These are phyloP conservation scores for Scutellaria galericulata DNA, from an alignment of 257 asterid genomes.

Conservation along the genomic window DNA sequence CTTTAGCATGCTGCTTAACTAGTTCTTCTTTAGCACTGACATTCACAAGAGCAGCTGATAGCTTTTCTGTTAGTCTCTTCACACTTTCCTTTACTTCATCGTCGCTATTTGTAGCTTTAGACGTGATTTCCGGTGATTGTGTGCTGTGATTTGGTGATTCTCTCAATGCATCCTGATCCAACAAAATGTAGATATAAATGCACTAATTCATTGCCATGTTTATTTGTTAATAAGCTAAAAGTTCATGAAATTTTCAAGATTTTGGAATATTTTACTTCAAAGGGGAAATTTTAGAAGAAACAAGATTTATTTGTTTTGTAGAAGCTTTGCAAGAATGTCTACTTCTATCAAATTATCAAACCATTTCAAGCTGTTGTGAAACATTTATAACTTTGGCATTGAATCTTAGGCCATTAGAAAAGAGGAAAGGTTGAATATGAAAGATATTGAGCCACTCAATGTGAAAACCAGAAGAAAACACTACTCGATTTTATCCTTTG, in stretches of 20 bases:
- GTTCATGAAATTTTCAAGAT: neutral
- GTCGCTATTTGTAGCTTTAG: constrained; percentile 46
- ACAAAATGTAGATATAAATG: neutral
- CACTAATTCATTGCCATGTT: neutral
- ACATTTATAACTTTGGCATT: neutral
- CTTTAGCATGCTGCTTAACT: constrained; percentile 85
- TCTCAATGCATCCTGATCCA: constrained; percentile 56
- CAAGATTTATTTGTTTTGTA: neutral
- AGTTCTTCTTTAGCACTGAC: constrained; percentile 83
- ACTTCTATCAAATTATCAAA: constrained; percentile 2
- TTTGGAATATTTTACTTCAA: neutral
- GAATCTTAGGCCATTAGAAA: no score
- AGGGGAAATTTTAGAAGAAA: neutral
- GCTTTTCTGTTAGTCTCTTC: constrained; percentile 61
- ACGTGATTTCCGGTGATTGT: constrained; percentile 67
- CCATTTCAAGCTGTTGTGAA: neutral
- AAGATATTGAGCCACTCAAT: neutral
- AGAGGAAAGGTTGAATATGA: neutral
- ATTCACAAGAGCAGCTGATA: constrained; percentile 83
- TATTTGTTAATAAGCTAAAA: no score
- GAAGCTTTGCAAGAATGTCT: neutral
- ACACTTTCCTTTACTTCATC: constrained; percentile 58
- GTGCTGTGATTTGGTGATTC: constrained; percentile 51
- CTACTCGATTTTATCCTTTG: neutral
- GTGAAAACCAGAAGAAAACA: neutral